phyloP scores from a whole-genome alignment of 2,329 filamentous ascomycete genomes.

The Aspergillus fischeri region DNA sequence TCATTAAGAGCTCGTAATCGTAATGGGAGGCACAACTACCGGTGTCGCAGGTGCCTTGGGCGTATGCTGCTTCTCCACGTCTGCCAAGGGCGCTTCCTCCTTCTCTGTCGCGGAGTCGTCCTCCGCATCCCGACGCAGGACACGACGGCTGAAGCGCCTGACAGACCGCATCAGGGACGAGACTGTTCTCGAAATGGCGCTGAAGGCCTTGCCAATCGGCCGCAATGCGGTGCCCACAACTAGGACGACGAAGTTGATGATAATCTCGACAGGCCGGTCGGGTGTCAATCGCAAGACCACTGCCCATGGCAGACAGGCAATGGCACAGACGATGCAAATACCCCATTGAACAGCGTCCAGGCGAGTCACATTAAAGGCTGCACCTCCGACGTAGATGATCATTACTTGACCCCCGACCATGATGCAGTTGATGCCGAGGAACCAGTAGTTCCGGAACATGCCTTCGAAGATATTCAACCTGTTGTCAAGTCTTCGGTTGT shows the following conservation, averaged over 20 bases:
- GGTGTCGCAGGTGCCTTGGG: conserved; percentile 20
- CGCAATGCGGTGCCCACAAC: conserved; percentile 51
- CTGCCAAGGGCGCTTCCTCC: conserved; percentile 11
- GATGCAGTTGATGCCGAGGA: conserved; percentile 75
- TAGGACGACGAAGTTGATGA: conserved; percentile 49
- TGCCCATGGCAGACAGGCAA: conserved; percentile 81
- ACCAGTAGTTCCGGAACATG: conserved; percentile 79
- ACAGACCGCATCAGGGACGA: conserved; percentile 21
- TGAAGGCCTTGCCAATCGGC: conserved; percentile 32
- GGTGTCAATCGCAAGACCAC: conserved; percentile 78
- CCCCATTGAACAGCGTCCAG: conserved; percentile 78
- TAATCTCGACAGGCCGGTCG: conserved; percentile 53
- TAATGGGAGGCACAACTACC: conserved; percentile 36
- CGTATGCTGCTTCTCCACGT: conserved; percentile 7
- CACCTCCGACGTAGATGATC: conserved; percentile 82
- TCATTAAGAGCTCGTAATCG: conserved; percentile 32
- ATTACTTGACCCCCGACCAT: conserved; percentile 88
- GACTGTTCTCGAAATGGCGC: conserved; percentile 23
- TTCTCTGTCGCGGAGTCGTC: conserved; percentile 11
- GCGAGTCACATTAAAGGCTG: conserved; percentile 69
- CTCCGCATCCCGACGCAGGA: not conserved
- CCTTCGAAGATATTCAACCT: conserved; percentile 94
- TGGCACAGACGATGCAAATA: conserved; percentile 76
- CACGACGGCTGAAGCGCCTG: conserved; percentile 18
- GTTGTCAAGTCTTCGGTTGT: conserved; percentile 93